A percentile compares a stretch with the other conserved stretches of the same genome.
These are phyloP conservation scores for Spergularia bocconei DNA, from an alignment of 148 eudicot genomes.

Conservation along the genomic window DNA sequence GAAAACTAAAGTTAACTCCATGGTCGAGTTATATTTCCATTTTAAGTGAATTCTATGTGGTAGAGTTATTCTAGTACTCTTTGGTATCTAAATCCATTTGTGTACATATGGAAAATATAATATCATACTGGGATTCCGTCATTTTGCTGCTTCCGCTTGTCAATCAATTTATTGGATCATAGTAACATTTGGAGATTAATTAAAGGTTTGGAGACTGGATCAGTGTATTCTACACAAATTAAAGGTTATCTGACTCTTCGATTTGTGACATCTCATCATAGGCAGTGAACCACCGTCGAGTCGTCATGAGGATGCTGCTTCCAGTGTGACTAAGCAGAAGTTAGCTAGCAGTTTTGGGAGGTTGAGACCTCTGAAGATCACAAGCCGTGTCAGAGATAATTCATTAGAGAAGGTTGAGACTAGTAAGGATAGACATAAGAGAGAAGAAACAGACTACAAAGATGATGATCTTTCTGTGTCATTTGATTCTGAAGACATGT, in stretches of 20 bases:
- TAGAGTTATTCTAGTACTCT: too few species aligned
- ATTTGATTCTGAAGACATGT: constrained; percentile 31
- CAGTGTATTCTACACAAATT: not conserved
- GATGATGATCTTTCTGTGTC: constrained; percentile 25
- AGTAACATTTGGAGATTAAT: not conserved
- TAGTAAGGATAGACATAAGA: constrained; percentile 24
- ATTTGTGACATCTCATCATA: not conserved
- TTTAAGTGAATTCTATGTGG: too few species aligned
- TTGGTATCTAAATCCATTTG: too few species aligned
- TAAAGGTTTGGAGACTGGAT: too few species aligned
- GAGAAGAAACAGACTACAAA: constrained; percentile 28
- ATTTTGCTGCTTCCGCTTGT: too few species aligned
- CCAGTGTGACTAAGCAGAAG: constrained; percentile 21
- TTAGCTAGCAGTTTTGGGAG: constrained; percentile 49
- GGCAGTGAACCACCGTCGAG: constrained; percentile 23
- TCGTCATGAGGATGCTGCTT: constrained; percentile 15
- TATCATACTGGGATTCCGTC: too few species aligned
- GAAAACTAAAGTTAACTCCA: too few species aligned
- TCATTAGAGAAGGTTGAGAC: constrained; percentile 32
- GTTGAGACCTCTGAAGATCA: constrained; percentile 62
- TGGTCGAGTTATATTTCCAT: too few species aligned
- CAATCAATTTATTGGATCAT: too few species aligned
- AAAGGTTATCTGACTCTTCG: not conserved
- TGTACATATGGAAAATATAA: too few species aligned
- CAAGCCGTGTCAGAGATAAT: constrained; percentile 37